These are phyloP conservation scores for Trichoderma arundinaceum DNA, from an alignment of 2,329 filamentous ascomycete species.

Conservation along the genomic window DNA sequence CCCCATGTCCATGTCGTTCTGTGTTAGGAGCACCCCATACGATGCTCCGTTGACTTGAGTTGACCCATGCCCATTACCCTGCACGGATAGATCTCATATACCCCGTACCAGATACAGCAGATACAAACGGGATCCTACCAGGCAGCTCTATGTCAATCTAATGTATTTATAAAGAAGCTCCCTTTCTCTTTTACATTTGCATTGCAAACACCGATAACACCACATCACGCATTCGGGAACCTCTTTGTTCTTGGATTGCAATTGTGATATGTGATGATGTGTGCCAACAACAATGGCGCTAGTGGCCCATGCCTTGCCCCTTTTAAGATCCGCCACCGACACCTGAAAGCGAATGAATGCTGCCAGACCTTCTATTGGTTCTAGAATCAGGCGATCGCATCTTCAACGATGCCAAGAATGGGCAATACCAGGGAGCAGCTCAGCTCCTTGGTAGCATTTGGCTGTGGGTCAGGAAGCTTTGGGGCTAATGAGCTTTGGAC, in stretches of 20 bases:
- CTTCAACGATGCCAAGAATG: neutral
- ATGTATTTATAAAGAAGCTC: neutral
- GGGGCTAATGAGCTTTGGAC: conserved; percentile 1
- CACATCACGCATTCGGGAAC: neutral
- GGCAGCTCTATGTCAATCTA: neutral
- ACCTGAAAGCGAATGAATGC: neutral
- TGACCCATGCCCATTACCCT: conserved; percentile 2
- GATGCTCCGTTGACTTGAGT: neutral
- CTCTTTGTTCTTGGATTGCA: neutral
- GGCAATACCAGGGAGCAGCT: neutral
- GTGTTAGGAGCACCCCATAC: neutral
- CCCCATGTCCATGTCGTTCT: neutral
- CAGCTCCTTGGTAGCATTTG: neutral
- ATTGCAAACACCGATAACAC: neutral
- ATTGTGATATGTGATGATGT: neutral
- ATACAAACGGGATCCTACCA: neutral
- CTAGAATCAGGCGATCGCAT: conserved; percentile 13
- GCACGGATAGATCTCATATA: neutral
- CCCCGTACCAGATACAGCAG: too few relatives aligned
- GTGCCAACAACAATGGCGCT: neutral
- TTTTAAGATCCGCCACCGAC: conserved; percentile 5
- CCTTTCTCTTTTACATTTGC: neutral
- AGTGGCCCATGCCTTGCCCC: conserved; percentile 17
- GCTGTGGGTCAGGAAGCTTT: neutral
- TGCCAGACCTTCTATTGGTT: neutral